Evolutionary conservation across 2,329 filamentous ascomycete genomes (phyloP).

Genomic region (Ophiostoma novo-ulmi): DNA sequence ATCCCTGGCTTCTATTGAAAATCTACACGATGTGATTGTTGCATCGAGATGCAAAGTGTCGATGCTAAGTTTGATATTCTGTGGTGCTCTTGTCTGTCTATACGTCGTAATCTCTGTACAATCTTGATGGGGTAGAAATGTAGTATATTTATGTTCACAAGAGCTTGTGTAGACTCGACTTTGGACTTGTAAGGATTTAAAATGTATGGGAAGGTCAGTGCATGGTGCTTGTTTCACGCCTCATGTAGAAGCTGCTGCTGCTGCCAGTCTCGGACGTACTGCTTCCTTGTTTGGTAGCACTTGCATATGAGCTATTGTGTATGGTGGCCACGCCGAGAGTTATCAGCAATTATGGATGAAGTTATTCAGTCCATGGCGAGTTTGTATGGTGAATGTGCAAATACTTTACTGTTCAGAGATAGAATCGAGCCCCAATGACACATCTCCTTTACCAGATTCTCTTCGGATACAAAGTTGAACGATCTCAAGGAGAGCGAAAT

Average conservation of each 20-base stretch:
- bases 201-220: not conserved
- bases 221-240: not conserved
- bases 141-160: not conserved
- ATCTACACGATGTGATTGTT: not conserved
- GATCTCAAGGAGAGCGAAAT: not conserved
- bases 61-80: not conserved
- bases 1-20: not conserved
- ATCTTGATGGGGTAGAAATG: not conserved
- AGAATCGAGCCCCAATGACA: not conserved
- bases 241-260: not conserved
- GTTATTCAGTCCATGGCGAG: not conserved
- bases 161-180: not conserved
- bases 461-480: not conserved
- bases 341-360: not conserved
- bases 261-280: constrained; percentile 5
- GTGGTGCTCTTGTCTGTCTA: not conserved
- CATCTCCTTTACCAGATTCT: too few species aligned
- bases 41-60: not conserved
- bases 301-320: not conserved
- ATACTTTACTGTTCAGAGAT: not conserved
- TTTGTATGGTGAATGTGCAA: not conserved
- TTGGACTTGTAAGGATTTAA: not conserved
- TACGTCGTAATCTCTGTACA: not conserved
- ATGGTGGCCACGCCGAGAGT: not conserved
- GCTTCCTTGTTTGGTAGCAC: not conserved